Percentiles rank a stretch among this genome's conserved stretches.
Evolutionary conservation across 2,329 filamentous ascomycete genomes (phyloP).

Genomic region (Venturia aucupariae): DNA sequence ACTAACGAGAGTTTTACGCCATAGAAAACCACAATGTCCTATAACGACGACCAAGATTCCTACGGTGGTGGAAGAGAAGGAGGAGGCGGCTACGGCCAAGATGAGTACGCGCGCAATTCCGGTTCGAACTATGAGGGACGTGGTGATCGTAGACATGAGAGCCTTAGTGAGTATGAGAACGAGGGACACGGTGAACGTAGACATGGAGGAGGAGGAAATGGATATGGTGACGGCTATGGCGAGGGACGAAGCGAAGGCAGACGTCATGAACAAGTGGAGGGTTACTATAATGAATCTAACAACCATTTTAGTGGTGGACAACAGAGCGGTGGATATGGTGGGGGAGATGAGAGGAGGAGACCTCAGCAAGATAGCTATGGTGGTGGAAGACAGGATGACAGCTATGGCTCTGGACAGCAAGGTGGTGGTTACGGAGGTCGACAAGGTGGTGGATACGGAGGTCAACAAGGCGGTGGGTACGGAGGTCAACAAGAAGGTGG

Average conservation of each 20-base stretch:
- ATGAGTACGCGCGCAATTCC: conserved; percentile 4
- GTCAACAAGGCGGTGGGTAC: background rate
- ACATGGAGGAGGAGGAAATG: background rate
- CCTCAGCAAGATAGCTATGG: conserved; percentile 16
- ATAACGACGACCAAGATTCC: conserved; percentile 23
- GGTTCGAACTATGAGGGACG: background rate
- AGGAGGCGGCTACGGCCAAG: conserved; percentile 14
- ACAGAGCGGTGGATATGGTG: conserved; percentile 2
- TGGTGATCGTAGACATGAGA: conserved; percentile 11
- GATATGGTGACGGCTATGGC: background rate
- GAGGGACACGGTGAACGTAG: background rate
- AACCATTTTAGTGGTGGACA: background rate
- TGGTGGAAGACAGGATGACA: conserved; percentile 18
- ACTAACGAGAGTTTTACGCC: background rate
- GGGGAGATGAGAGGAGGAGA: conserved; percentile 9
- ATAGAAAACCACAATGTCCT: conserved; percentile 26
- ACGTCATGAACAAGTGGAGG: background rate
- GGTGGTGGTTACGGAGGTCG: conserved; percentile 17
- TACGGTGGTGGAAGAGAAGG: conserved; percentile 2
- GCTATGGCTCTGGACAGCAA: conserved; percentile 16
- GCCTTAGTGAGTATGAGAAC: background rate
- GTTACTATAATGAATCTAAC: background rate
- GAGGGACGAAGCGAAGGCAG: background rate
- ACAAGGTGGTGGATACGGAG: background rate
- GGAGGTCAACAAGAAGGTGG: conserved; percentile 12